Base-by-base conservation (phyloP, 805 yeast species). In the Ogataea wickerhamii region DNA sequence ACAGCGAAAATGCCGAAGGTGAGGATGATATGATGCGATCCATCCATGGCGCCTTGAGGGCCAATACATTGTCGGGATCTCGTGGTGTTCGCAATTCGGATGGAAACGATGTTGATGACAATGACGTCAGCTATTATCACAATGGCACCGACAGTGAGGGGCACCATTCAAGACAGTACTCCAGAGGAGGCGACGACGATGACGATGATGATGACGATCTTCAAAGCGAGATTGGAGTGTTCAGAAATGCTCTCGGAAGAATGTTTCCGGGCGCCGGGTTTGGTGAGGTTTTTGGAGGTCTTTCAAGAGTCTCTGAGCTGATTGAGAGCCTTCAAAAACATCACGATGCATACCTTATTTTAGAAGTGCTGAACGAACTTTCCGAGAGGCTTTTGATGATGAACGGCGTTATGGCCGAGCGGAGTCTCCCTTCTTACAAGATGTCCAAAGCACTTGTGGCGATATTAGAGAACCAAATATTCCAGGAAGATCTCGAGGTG, bases 401-500 rank as follows among this genome's bases (percentile, higher is more conserved):
- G 76, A 55, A 51, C 27, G 79, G 80, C 41, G 52, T 78, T 14
- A 60, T 76, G 4, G 79, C 82, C 0, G 89, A 82, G 40, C 61
- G 87, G 20, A 58, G 68, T 2, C 64, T 89, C 6, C 87, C 95
- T 0, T 67, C 81, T 0, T 72, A 68, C 34, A 69, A 66, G 36
- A 55, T 87, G 18, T 65, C 84, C 0, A 66, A 64, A 21, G 71
- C 73, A 12, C 60, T 89, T 30, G 75, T 83, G 1, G 58, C 60
- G 2, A 70, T 87, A 6, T 62, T 91, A 55, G 67, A 68, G 12
- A 79, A 77, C 43, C 81, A 86, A 0, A 29, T 51, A 5, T 70
- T 78, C 34, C 72, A 69, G 20, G 84, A 77, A 16, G 82, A 83
- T 45, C 63, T 86, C 34, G 96, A 91, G 53, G 55, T 89, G n/a